These are phyloP conservation scores for Westerdykella sp. DNA, from an alignment of 2,329 filamentous ascomycete genomes.

Conservation along the genomic window DNA sequence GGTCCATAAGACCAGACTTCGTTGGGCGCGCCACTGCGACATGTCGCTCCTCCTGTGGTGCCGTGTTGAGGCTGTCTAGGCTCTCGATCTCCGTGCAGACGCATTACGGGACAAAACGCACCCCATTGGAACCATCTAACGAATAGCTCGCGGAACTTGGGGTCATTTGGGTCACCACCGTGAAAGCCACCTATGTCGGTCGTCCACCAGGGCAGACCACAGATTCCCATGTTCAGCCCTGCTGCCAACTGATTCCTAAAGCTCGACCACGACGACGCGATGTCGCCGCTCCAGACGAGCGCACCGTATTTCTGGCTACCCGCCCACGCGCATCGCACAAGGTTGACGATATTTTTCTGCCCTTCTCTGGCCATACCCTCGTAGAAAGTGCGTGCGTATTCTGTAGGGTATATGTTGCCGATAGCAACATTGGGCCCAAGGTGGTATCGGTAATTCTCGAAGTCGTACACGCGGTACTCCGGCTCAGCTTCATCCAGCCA, in stretches of 20 bases:
- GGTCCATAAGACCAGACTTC: conserved; percentile 63
- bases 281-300: conserved; percentile 62
- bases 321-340: conserved; percentile 53
- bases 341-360: conserved; percentile 53
- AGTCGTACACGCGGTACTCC: conserved; percentile 60
- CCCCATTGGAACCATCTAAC: conserved; percentile 66
- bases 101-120: conserved; percentile 61
- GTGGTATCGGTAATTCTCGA: conserved; percentile 60
- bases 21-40: conserved; percentile 48
- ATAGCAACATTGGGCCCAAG: conserved; percentile 49
- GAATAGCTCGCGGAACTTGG: conserved; percentile 56
- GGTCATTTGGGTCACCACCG: conserved; percentile 53
- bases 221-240: conserved; percentile 59
- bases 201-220: conserved; percentile 63
- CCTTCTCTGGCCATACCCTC: conserved; percentile 52
- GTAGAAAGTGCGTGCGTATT: conserved; percentile 56
- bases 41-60: conserved; percentile 33
- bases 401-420: conserved; percentile 55
- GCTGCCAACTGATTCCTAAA: conserved; percentile 57
- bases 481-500: conserved; percentile 67
- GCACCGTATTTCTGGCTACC: conserved; percentile 59
- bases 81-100: conserved; percentile 60
- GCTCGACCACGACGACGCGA: conserved; percentile 57
- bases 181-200: conserved; percentile 67
- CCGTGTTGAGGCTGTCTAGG: conserved; percentile 47